Evolutionary conservation across 371 early-diverging fungal species (phyloP), one percentile per base, ranked within the genome.

Genomic region (Choanephora cucurbitarum): DNA sequence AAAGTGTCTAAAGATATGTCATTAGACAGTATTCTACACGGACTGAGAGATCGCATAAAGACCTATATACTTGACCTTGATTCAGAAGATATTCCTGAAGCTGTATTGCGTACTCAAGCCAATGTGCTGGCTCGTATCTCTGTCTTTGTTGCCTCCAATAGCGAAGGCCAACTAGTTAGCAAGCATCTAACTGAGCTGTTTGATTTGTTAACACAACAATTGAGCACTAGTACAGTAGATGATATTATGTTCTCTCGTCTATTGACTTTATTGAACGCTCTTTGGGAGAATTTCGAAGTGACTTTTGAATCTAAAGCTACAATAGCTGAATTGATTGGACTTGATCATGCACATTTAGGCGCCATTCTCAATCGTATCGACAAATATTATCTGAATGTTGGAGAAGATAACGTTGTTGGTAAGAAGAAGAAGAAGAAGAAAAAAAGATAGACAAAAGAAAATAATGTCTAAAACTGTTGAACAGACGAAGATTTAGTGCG

Each of bases 41-140:
- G 55, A 17, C 58, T 72, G n/a, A 58, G 54, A 47, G 60, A 72
- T 28, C 58, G 72, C 9, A 51, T 63, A 19, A 45, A 57, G 21
- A 55, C 65, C 1, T 72, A 72, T 44, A 52, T 68, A 17, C 34
- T 39, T 23, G 66, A 70, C 15, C 42, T 57, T 14, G 57, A 56
- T 31, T 60, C 65, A 17, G 62, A 57, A 24, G 75, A 75, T 45
- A 59, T 72, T 21, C 76, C 76, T 17, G 49, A 66, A 3, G 58
- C 58, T n/a, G 53, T 72, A 5, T 50, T 75, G 17, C 62, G 66
- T n/a, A 64, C 57, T 6, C 76, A 75, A 60, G 72, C 76, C 6
- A 65, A 72, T 32, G 76, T 75, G 1, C 52, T 75, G 5, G 64
- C 70, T 0, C 53, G 76, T 14, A 45, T 59, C 31, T 54, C 66